A percentile compares a stretch with the other conserved stretches of the same genome.
Evolutionary conservation across 2,329 filamentous ascomycete genomes (phyloP).

Genomic region (Septoria linicola): DNA sequence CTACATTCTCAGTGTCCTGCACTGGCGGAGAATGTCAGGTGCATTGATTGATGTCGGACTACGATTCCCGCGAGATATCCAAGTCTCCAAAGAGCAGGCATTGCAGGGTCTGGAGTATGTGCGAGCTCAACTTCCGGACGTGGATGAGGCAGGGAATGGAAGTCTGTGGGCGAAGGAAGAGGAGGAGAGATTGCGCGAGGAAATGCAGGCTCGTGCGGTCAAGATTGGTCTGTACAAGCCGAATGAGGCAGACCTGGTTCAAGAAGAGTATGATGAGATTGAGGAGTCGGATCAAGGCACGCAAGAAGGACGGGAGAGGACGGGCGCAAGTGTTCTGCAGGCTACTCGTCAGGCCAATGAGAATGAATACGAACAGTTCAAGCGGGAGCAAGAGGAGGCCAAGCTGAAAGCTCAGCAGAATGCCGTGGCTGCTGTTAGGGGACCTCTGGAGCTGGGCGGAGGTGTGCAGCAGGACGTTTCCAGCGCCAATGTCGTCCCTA

Average conservation of each 20-base stretch:
- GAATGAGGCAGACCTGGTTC: slow-evolving; percentile 19
- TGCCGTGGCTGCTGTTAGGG: slow-evolving; percentile 28
- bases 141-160: slow-evolving; percentile 39
- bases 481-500: slow-evolving; percentile 1
- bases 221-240: slow-evolving; percentile 39
- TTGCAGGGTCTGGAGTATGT: slow-evolving; percentile 38
- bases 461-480: slow-evolving; percentile 32
- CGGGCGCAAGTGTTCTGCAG: slow-evolving; percentile 33
- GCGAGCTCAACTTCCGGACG: slow-evolving; percentile 32
- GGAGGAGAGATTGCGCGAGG: slow-evolving; percentile 31
- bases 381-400: slow-evolving; percentile 26
- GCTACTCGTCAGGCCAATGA: slow-evolving; percentile 34
- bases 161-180: slow-evolving; percentile 39
- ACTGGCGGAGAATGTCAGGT: slow-evolving; percentile 40
- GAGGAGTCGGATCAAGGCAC: slow-evolving; percentile 32
- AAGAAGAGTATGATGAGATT: slow-evolving; percentile 13
- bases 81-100: slow-evolving; percentile 32
- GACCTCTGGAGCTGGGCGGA: slow-evolving; percentile 35
- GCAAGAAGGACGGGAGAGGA: slow-evolving; percentile 29
- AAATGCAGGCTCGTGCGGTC: slow-evolving; percentile 35
- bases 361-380: slow-evolving; percentile 31
- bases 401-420: slow-evolving; percentile 24
- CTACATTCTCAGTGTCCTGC: slow-evolving; percentile 39
- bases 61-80: slow-evolving; percentile 32
- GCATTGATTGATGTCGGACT: slow-evolving; percentile 40